phyloP scores from a whole-genome alignment of 306 rosid species.

The Dryas drummondii region DNA sequence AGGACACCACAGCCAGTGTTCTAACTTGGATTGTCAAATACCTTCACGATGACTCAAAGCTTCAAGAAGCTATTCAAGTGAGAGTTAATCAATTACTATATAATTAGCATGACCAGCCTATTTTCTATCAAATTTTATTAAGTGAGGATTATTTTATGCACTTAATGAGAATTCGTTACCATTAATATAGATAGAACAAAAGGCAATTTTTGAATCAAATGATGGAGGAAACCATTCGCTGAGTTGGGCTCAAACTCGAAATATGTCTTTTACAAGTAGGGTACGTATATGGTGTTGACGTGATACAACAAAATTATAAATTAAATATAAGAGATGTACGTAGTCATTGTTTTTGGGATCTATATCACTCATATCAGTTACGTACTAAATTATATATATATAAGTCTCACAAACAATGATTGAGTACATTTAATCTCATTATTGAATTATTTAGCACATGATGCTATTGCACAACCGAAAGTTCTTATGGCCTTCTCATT shows the following conservation, averaged over 20 bases:
- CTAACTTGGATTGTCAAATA: constrained; percentile 33
- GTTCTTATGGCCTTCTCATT: too few relatives aligned
- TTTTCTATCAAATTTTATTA: not conserved
- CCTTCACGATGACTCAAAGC: constrained; percentile 15
- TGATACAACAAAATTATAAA: too few relatives aligned
- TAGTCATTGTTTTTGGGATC: too few relatives aligned
- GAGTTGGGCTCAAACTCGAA: constrained; percentile 27
- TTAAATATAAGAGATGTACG: too few relatives aligned
- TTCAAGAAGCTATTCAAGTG: constrained; percentile 22
- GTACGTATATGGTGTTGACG: not conserved
- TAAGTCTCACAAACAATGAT: too few relatives aligned
- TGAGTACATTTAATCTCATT: too few relatives aligned
- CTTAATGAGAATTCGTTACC: not conserved
- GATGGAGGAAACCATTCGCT: constrained; percentile 17
- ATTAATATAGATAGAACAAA: constrained; percentile 18
- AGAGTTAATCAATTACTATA: not conserved
- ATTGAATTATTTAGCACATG: too few relatives aligned
- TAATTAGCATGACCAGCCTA: not conserved
- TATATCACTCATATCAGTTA: too few relatives aligned
- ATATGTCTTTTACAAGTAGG: constrained; percentile 26
- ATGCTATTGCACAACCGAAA: too few relatives aligned
- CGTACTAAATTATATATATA: too few relatives aligned
- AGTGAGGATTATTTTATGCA: too few relatives aligned
- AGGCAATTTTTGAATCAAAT: constrained; percentile 20
- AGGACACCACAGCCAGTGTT: constrained; percentile 33